Base-by-base conservation (phyloP, 2,329 filamentous ascomycete species). In the Coleophoma cylindrospora region DNA sequence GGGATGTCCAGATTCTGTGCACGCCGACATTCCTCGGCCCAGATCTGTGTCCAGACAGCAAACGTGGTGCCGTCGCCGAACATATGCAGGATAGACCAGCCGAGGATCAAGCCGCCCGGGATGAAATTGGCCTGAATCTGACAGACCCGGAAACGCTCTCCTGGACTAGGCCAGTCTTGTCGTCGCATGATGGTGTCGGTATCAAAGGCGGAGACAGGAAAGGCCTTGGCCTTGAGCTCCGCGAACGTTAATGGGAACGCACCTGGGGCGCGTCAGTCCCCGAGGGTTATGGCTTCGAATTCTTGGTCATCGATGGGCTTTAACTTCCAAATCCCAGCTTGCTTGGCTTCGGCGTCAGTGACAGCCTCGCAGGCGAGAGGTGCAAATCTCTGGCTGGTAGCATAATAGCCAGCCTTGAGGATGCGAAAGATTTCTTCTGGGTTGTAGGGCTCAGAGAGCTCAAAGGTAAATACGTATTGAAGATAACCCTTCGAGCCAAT, bases 401-500 rank as follows among this genome's bases (percentile, higher is more conserved):
- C 57, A 21, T 65, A 58, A 34, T 65, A 65, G 9, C 66, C 67
- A 12, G 55, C 48, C 43, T 58, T 58, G 13, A 68, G 54, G n/a
- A 65, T 51, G 0, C 48, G 27, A 12, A 60, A 57, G 49, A 34
- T 63, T n/a, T n/a, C 54, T 2, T 63, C 56, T 2, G 63, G 41
- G 38, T 68, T 54, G 47, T 68, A 69, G 33, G 59, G 47, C 0
- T 66, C 60, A 7, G 54, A 44, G 1, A 70, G 57, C 44, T 67
- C 63, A 33, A 70, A 64, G 3, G 64, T 64, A 40, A 69, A 67
- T n/a, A 68, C 51, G 38, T 64, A 64, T 13, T 65, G 65, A 7
- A 68, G 57, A 46, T 63, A 68, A 14, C 62, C 64, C 44, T 67
- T 67, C 3, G 66, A 66, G 0, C 66, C 66, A 33, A 63, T 64